A percentile compares a stretch with the other conserved stretches of the same genome.
Conservation (phyloP, 768 basidiomycete species). For the Rhodocollybia butyracea region DNA sequence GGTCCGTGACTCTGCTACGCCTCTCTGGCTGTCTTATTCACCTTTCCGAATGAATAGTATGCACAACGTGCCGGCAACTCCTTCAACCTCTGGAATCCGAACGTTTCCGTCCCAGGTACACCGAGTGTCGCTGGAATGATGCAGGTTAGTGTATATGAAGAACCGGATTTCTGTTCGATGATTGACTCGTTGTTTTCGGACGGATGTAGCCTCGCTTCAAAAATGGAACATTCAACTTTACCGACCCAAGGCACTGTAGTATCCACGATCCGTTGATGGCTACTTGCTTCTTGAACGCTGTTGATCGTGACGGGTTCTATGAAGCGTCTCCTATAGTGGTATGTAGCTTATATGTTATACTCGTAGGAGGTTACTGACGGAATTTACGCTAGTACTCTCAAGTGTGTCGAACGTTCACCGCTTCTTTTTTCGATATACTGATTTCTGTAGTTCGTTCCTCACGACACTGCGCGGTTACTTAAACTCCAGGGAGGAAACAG, state of each 20-base stretch:
- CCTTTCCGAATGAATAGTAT: slow-evolving; percentile 36
- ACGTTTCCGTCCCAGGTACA: slow-evolving; percentile 46
- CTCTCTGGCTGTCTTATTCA: background rate
- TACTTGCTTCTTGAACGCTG: slow-evolving; percentile 59
- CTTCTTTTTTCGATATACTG: background rate
- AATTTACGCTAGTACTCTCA: slow-evolving; percentile 49
- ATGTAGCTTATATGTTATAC: slow-evolving; percentile 14
- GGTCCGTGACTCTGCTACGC: slow-evolving; percentile 24
- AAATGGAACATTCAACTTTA: slow-evolving; percentile 59
- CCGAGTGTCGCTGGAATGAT: slow-evolving; percentile 53
- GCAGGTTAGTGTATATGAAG: slow-evolving; percentile 49
- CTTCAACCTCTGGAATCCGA: slow-evolving; percentile 59
- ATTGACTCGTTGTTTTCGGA: background rate
- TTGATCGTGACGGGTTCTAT: slow-evolving; percentile 60
- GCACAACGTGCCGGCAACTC: slow-evolving; percentile 53
- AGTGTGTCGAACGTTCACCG: slow-evolving; percentile 23
- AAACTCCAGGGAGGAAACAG: slow-evolving; percentile 58
- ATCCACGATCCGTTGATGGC: slow-evolving; percentile 54
- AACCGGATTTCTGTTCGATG: background rate
- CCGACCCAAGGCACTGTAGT: slow-evolving; percentile 66
- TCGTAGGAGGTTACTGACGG: background rate
- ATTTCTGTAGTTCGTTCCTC: slow-evolving; percentile 50
- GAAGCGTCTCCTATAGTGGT: slow-evolving; percentile 64
- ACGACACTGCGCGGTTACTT: slow-evolving; percentile 62
- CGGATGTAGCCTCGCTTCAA: slow-evolving; percentile 46